Evolutionary conservation across 345 rosid species (phyloP).

Genomic region (Diplotaxis tenuifolia): DNA sequence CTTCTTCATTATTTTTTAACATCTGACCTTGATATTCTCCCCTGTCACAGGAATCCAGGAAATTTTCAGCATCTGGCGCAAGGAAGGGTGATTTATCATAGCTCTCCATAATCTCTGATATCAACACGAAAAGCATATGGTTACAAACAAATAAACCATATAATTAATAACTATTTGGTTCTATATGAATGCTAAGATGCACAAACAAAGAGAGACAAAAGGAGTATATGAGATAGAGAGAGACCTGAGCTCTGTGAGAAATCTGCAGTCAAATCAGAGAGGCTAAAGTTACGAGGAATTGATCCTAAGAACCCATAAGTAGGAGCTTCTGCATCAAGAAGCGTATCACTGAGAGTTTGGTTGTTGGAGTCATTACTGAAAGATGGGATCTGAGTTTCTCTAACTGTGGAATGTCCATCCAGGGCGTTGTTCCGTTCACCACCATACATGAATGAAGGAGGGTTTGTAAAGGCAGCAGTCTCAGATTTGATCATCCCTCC

Average conservation of each 20-base stretch:
- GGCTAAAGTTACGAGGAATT: constrained; percentile 85
- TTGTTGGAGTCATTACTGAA: constrained; percentile 76
- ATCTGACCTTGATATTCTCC: constrained; percentile 60
- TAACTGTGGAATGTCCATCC: constrained; percentile 61
- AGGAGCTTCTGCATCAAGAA: constrained; percentile 74
- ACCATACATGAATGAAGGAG: constrained; percentile 66
- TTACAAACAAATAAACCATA: constrained; percentile 12
- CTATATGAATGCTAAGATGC: neutral
- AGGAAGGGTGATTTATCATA: constrained; percentile 83
- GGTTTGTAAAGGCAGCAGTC: constrained; percentile 66
- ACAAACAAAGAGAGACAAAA: neutral
- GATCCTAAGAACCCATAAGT: constrained; percentile 73
- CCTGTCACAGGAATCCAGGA: constrained; percentile 60
- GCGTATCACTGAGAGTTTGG: constrained; percentile 63
- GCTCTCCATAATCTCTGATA: constrained; percentile 78
- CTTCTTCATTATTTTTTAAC: constrained; percentile 1
- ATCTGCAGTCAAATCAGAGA: constrained; percentile 87
- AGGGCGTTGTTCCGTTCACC: constrained; percentile 64
- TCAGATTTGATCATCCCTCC: constrained; percentile 72
- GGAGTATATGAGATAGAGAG: constrained; percentile 16
- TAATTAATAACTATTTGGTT: neutral
- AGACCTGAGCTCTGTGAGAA: constrained; percentile 91
- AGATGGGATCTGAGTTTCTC: constrained; percentile 66
- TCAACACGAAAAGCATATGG: neutral
- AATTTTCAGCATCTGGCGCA: constrained; percentile 46